A percentile compares a stretch with the other conserved stretches of the same genome.
Evolutionary conservation across 495 filamentous ascomycete genomes (phyloP).

Genomic region (Symbiotaphrina buchneri): DNA sequence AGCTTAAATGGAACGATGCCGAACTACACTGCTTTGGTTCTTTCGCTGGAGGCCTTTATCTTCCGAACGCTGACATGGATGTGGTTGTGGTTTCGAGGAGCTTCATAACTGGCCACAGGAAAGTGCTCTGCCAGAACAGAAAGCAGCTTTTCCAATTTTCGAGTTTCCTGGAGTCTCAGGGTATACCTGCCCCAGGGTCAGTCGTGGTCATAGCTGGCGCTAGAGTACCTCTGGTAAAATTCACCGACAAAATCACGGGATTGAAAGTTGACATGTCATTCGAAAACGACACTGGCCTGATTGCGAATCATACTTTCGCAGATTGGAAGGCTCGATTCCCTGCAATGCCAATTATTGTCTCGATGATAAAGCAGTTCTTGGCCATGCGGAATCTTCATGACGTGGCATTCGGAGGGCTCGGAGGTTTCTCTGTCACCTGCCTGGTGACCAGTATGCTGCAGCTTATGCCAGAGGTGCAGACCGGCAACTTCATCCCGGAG

Average conservation of each 20-base stretch:
- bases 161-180: slow-evolving; percentile 20
- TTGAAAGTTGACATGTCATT: slow-evolving; percentile 82
- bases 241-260: slow-evolving; percentile 44
- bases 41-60: slow-evolving; percentile 71
- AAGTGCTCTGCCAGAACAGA: background rate
- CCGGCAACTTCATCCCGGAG: slow-evolving; percentile 26
- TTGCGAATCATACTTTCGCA: slow-evolving; percentile 56
- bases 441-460: slow-evolving; percentile 75
- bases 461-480: slow-evolving; percentile 42
- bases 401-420: slow-evolving; percentile 73
- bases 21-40: slow-evolving; percentile 65
- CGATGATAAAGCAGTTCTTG: slow-evolving; percentile 80
- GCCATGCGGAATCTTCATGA: slow-evolving; percentile 79
- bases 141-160: slow-evolving; percentile 21
- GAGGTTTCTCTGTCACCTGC: slow-evolving; percentile 84
- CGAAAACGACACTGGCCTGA: slow-evolving; percentile 64
- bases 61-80: slow-evolving; percentile 87
- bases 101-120: slow-evolving; percentile 20
- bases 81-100: slow-evolving; percentile 54
- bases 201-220: slow-evolving; percentile 46
- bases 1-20: slow-evolving; percentile 24
- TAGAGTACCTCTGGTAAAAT: slow-evolving; percentile 88
- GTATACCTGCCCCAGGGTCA: slow-evolving; percentile 24
- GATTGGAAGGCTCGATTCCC: slow-evolving; percentile 60
- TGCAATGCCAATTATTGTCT: slow-evolving; percentile 59